A percentile compares a stretch with the other conserved stretches of the same genome.
Evolutionary conservation across 2,329 filamentous ascomycete species (phyloP).

Genomic region (Rhexocercosporidium sp.): DNA sequence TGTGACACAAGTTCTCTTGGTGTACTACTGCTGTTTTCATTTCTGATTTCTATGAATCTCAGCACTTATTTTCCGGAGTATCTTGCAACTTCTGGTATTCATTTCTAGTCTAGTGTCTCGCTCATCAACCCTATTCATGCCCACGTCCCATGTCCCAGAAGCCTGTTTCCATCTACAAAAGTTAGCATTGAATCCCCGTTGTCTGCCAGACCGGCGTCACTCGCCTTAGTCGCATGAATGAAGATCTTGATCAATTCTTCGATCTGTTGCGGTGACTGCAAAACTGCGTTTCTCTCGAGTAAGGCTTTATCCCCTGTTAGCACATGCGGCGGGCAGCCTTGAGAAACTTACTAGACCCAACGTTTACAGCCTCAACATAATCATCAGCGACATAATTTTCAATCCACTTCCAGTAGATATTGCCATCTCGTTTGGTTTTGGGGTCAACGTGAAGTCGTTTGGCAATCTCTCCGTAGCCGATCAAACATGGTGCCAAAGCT

Average conservation of each 20-base stretch:
- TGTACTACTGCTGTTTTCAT: too few species aligned
- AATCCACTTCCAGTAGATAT: conserved; percentile 89
- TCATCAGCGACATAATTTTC: conserved; percentile 85
- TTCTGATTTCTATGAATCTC: too few species aligned
- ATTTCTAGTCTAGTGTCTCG: neutral
- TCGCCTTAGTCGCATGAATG: conserved; percentile 81
- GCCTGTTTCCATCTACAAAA: conserved; percentile 68
- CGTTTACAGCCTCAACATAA: conserved; percentile 73
- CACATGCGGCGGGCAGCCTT: neutral
- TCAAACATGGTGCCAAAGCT: conserved; percentile 81
- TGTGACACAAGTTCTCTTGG: too few species aligned
- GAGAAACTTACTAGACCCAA: conserved; percentile 65
- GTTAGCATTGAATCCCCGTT: neutral
- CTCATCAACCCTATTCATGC: neutral
- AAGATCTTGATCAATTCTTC: conserved; percentile 87
- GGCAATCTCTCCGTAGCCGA: conserved; percentile 87
- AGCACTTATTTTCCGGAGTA: too few species aligned
- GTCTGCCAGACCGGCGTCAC: conserved; percentile 31
- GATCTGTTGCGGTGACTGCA: conserved; percentile 75
- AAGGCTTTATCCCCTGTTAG: conserved; percentile 55
- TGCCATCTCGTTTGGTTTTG: conserved; percentile 65
- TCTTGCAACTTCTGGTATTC: too few species aligned
- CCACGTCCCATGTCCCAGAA: conserved; percentile 73
- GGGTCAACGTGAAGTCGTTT: conserved; percentile 68
- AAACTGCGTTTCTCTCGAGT: conserved; percentile 75